phyloP scores from a whole-genome alignment of 2,329 filamentous ascomycete genomes.

The Phialocephala subalpina region DNA sequence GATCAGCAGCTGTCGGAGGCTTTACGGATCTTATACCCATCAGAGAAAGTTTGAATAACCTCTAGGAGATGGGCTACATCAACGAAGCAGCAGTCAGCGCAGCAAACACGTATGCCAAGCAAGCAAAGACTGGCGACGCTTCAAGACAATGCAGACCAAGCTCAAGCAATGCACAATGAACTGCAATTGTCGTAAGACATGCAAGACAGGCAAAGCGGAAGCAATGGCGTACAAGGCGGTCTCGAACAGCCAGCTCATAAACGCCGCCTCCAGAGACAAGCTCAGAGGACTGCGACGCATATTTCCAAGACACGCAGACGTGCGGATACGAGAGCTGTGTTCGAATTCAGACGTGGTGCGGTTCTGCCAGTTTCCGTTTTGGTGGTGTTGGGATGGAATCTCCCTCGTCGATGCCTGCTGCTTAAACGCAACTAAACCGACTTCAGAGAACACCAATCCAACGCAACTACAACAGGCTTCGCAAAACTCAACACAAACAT shows the following conservation, averaged over 20 bases:
- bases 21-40: background rate
- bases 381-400: background rate
- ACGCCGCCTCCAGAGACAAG: background rate
- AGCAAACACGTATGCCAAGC: background rate
- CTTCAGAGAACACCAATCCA: background rate
- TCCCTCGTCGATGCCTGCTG: background rate
- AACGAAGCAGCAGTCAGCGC: background rate
- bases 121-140: background rate
- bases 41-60: background rate
- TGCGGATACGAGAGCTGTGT: background rate
- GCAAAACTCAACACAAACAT: background rate
- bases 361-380: background rate
- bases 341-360: background rate
- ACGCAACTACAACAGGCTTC: background rate
- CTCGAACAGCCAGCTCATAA: background rate
- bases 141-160: conserved; percentile 1
- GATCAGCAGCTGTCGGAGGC: background rate
- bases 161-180: background rate
- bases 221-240: background rate
- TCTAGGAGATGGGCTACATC: background rate
- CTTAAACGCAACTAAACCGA: background rate
- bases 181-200: background rate
- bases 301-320: background rate
- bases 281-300: background rate
- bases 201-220: background rate